These are phyloP conservation scores for Immersiporthe knoxdaviesiana DNA, from an alignment of 2,329 filamentous ascomycete genomes.

Conservation along the genomic window DNA sequence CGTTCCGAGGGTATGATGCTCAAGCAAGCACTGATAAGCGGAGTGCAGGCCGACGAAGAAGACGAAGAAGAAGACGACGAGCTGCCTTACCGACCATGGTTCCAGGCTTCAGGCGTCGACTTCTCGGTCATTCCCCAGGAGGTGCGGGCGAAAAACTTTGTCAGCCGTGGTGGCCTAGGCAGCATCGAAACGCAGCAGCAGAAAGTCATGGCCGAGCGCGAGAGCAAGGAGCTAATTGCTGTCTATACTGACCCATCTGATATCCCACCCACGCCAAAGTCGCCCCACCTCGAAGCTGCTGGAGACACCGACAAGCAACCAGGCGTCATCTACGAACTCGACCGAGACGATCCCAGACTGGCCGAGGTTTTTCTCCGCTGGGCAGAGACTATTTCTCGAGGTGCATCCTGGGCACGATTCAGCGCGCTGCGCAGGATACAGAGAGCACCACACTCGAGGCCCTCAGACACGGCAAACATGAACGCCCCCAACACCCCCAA, in stretches of 20 bases:
- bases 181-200: constrained; percentile 59
- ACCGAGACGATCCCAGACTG: constrained; percentile 43
- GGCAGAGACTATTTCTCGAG: constrained; percentile 50
- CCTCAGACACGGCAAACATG: constrained; percentile 20
- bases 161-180: constrained; percentile 57
- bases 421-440: constrained; percentile 46
- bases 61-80: constrained; percentile 58
- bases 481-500: constrained; percentile 13
- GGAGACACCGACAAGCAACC: constrained; percentile 23
- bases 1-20: constrained; percentile 73
- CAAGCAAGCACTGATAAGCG: constrained; percentile 54
- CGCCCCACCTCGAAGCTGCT: constrained; percentile 42
- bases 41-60: constrained; percentile 45
- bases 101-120: constrained; percentile 51
- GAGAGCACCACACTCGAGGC: constrained; percentile 17
- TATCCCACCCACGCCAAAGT: constrained; percentile 61
- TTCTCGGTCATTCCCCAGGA: constrained; percentile 52
- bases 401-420: constrained; percentile 46
- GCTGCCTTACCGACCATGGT: constrained; percentile 56
- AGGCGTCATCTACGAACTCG: constrained; percentile 14
- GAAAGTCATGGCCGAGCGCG: constrained; percentile 58
- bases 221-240: constrained; percentile 64
- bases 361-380: constrained; percentile 55
- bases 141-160: constrained; percentile 52
- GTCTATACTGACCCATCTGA: constrained; percentile 58